phyloP scores from a whole-genome alignment of 2,329 filamentous ascomycete species.

The Phialophora expanda region DNA sequence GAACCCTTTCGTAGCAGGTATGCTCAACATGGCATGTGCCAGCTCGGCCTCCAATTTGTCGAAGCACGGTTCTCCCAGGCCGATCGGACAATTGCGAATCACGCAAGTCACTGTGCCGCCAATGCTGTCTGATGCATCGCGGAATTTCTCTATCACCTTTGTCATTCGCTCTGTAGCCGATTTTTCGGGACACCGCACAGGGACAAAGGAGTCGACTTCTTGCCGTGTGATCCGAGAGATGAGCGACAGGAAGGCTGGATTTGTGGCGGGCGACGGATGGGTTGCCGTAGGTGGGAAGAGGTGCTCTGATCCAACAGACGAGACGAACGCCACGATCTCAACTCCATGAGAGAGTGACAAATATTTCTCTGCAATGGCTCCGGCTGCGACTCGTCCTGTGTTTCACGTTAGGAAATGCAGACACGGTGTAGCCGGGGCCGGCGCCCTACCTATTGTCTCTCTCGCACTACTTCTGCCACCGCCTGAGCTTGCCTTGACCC shows the following conservation, averaged over 20 bases:
- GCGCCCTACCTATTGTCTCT: slow-evolving; percentile 78
- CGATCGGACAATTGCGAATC: slow-evolving; percentile 81
- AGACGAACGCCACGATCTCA: slow-evolving; percentile 89
- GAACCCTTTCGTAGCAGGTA: slow-evolving; percentile 94
- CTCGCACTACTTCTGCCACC: slow-evolving; percentile 90
- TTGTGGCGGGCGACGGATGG: slow-evolving; percentile 55
- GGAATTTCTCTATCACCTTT: slow-evolving; percentile 75
- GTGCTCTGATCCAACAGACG: slow-evolving; percentile 79
- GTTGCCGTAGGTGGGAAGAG: slow-evolving; percentile 59
- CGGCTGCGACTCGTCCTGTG: slow-evolving; percentile 80
- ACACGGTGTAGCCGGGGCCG: background rate
- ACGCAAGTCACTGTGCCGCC: slow-evolving; percentile 95
- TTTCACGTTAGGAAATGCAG: slow-evolving; percentile 12
- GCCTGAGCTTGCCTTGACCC: slow-evolving; percentile 86
- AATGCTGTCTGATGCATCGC: slow-evolving; percentile 82
- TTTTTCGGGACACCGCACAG: slow-evolving; percentile 81
- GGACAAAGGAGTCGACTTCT: slow-evolving; percentile 81
- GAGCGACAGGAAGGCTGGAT: slow-evolving; percentile 78
- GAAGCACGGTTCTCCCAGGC: slow-evolving; percentile 91
- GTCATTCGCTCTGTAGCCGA: slow-evolving; percentile 73
- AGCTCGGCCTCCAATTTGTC: slow-evolving; percentile 93
- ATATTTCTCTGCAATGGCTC: slow-evolving; percentile 93
- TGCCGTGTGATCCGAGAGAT: slow-evolving; percentile 73
- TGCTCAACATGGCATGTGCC: slow-evolving; percentile 91
- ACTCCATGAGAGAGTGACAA: slow-evolving; percentile 78